Evolutionary conservation across 768 basidiomycete species (phyloP).

Genomic region (Trametes meyenii): DNA sequence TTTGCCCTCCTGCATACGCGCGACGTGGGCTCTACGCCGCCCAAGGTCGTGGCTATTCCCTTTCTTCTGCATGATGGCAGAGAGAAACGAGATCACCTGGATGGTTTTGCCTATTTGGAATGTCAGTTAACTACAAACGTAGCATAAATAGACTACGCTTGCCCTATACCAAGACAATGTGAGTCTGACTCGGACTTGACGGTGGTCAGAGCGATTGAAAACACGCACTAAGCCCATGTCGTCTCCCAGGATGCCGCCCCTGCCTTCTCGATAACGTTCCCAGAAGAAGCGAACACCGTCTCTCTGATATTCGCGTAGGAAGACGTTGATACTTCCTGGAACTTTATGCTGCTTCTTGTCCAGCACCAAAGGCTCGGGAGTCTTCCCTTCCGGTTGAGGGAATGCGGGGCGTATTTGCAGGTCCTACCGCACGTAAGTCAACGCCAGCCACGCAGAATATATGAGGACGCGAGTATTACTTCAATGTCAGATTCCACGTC

Average conservation of each 20-base stretch:
- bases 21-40: slow-evolving; percentile 69
- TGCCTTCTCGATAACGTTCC: slow-evolving; percentile 61
- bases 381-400: slow-evolving; percentile 48
- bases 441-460: too few relatives aligned
- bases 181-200: background rate
- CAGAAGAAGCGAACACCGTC: slow-evolving; percentile 86
- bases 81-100: slow-evolving; percentile 86
- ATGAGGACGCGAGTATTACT: background rate
- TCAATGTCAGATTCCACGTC: slow-evolving; percentile 24
- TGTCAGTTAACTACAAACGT: background rate
- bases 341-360: slow-evolving; percentile 54
- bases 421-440: slow-evolving; percentile 34
- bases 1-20: slow-evolving; percentile 58
- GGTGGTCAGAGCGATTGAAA: background rate
- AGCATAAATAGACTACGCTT: background rate
- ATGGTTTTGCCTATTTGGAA: slow-evolving; percentile 78
- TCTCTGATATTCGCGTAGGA: slow-evolving; percentile 88
- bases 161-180: background rate
- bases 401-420: slow-evolving; percentile 58
- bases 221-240: slow-evolving; percentile 84
- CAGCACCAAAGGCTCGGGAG: slow-evolving; percentile 51
- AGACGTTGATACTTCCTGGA: slow-evolving; percentile 76
- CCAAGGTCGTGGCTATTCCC: slow-evolving; percentile 66
- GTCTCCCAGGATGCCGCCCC: slow-evolving; percentile 88
- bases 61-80: slow-evolving; percentile 87